Evolutionary conservation across 1,284 basidiomycete genomes (phyloP).

Genomic region (Malassezia arunalokei): DNA sequence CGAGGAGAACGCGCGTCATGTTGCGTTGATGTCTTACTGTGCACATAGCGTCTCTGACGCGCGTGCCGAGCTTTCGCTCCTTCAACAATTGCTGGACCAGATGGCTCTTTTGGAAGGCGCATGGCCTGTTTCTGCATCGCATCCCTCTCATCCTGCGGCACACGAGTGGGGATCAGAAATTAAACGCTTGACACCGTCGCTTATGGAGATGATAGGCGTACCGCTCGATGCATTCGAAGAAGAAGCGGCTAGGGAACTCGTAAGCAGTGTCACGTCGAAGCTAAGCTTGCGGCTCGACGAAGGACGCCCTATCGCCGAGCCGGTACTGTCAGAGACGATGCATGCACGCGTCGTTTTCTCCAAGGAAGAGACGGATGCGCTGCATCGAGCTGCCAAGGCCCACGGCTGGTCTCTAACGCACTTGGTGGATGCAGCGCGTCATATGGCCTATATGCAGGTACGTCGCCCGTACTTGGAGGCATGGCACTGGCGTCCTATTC

Average conservation of each 20-base stretch:
- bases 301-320: not conserved
- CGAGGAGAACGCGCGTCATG: not conserved
- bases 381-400: not conserved
- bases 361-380: conserved; percentile 3
- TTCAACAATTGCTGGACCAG: conserved; percentile 3
- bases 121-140: not conserved
- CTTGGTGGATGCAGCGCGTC: conserved; percentile 14
- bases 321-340: not conserved
- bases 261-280: not conserved
- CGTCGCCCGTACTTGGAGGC: conserved; percentile 11
- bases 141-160: conserved; percentile 1
- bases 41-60: conserved; percentile 15
- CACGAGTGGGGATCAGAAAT: conserved; percentile 11
- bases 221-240: conserved; percentile 4
- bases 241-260: not conserved
- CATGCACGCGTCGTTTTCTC: not conserved
- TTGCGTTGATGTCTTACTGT: conserved; percentile 5
- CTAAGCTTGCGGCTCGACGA: conserved; percentile 4
- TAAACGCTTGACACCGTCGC: not conserved
- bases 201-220: conserved; percentile 10
- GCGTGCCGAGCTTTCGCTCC: not conserved
- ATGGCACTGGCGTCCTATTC: not conserved
- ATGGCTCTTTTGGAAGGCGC: not conserved
- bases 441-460: conserved; percentile 15
- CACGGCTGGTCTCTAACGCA: conserved; percentile 13